Percentiles rank a stretch among this genome's conserved stretches.
These are phyloP conservation scores for Starmerella geochares DNA, from an alignment of 805 yeast species.

Conservation along the genomic window DNA sequence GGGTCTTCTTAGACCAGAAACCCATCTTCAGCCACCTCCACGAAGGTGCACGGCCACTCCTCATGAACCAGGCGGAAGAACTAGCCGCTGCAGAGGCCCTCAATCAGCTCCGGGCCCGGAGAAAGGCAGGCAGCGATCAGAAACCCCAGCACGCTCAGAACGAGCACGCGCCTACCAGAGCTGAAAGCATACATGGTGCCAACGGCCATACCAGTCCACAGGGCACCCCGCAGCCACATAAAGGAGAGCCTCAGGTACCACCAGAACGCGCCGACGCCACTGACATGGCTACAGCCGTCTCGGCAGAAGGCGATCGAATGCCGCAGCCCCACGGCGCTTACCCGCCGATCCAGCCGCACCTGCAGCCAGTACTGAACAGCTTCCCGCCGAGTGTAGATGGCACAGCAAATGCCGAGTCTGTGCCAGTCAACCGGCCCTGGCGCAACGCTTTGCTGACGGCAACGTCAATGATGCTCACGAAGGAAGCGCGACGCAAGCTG, in stretches of 20 bases:
- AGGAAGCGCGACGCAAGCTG: slow-evolving; percentile 22
- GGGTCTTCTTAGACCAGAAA: neutral
- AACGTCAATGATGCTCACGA: slow-evolving; percentile 37
- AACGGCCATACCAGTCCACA: neutral
- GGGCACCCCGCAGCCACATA: neutral
- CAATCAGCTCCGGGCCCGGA: slow-evolving; percentile 20
- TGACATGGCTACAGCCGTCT: neutral
- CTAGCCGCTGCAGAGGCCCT: slow-evolving; percentile 26
- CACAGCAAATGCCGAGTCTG: slow-evolving; percentile 6
- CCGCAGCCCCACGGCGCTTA: neutral
- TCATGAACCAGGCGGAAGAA: slow-evolving; percentile 19
- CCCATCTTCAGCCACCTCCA: neutral
- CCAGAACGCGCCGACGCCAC: neutral
- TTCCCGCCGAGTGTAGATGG: neutral
- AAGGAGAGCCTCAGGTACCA: neutral
- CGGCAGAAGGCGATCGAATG: neutral
- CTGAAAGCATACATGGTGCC: neutral
- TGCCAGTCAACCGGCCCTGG: slow-evolving; percentile 23
- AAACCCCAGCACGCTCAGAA: neutral
- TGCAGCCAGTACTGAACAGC: neutral
- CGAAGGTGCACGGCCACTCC: too few species aligned
- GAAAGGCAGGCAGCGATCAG: neutral
- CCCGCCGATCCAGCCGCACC: slow-evolving; percentile 2
- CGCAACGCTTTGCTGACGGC: slow-evolving; percentile 30
- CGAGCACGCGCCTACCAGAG: neutral